These are phyloP conservation scores for Nematodospora anomalae DNA, from an alignment of 1,139 yeast species.

Conservation along the genomic window DNA sequence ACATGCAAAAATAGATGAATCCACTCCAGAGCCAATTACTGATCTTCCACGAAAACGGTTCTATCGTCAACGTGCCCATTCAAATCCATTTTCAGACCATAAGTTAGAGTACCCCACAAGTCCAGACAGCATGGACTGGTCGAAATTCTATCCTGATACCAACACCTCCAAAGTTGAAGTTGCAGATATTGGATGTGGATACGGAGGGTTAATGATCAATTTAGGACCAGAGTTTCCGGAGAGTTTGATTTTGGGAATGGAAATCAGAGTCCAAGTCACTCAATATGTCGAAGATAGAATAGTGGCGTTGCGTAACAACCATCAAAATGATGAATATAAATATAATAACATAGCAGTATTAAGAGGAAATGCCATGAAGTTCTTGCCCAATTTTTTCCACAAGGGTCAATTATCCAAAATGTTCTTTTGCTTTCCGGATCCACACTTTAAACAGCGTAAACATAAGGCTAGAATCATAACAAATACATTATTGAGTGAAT, in stretches of 20 bases:
- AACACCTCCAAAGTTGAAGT: conserved; percentile 65
- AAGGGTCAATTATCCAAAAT: conserved; percentile 82
- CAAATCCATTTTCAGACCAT: conserved; percentile 96
- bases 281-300: conserved; percentile 95
- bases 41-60: conserved; percentile 69
- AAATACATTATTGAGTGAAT: conserved; percentile 81
- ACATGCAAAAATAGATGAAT: conserved; percentile 29
- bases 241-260: conserved; percentile 85
- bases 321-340: conserved; percentile 22
- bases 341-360: conserved; percentile 87
- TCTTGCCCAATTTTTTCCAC: conserved; percentile 86
- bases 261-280: conserved; percentile 95
- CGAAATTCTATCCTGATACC: conserved; percentile 65
- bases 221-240: conserved; percentile 78
- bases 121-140: conserved; percentile 90
- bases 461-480: conserved; percentile 97
- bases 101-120: conserved; percentile 80
- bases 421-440: conserved; percentile 99
- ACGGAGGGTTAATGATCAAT: conserved; percentile 86
- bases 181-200: conserved; percentile 98
- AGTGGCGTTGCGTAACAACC: conserved; percentile 68
- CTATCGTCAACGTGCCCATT: conserved; percentile 96
- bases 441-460: conserved; percentile 95
- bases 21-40: conserved; percentile 2
- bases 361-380: conserved; percentile 97